phyloP scores from a whole-genome alignment of 2,329 filamentous ascomycete species.

The Ilyonectria mors-panacis region DNA sequence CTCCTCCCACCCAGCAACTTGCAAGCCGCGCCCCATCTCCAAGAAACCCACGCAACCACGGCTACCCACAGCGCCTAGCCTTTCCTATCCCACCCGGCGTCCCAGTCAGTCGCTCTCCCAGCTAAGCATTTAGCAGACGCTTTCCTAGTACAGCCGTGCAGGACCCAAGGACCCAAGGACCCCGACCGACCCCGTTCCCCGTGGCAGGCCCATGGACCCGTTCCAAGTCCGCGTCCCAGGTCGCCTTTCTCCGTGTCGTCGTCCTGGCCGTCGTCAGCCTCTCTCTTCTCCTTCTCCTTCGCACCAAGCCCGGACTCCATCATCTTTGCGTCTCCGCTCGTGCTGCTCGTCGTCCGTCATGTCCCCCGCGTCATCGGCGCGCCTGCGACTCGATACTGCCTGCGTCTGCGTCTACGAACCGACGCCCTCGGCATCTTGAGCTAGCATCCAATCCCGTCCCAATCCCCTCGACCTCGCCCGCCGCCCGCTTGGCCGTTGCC shows the following conservation, averaged over 20 bases:
- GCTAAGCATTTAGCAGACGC: slow-evolving; percentile 6
- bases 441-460: slow-evolving; percentile 30
- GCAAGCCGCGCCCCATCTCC: slow-evolving; percentile 37
- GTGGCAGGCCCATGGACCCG: slow-evolving; percentile 32
- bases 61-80: slow-evolving; percentile 8
- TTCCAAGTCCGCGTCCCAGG: slow-evolving; percentile 38
- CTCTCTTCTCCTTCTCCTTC: slow-evolving; percentile 31
- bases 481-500: slow-evolving; percentile 20
- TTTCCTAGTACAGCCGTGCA: slow-evolving; percentile 7
- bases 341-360: slow-evolving; percentile 41
- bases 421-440: slow-evolving; percentile 43
- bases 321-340: slow-evolving; percentile 5
- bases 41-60: slow-evolving; percentile 27
- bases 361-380: slow-evolving; percentile 45
- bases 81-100: background rate
- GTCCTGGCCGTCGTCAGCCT: slow-evolving; percentile 37
- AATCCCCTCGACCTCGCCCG: slow-evolving; percentile 23
- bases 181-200: slow-evolving; percentile 34
- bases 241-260: slow-evolving; percentile 37
- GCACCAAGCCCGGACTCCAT: slow-evolving; percentile 27
- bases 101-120: slow-evolving; percentile 16
- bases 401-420: slow-evolving; percentile 37
- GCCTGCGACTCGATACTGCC: slow-evolving; percentile 45
- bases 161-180: background rate
- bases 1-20: slow-evolving; percentile 37